Evolutionary conservation across 306 rosid species (phyloP), one percentile per base, ranked within the genome.

Genomic region (Potentilla sterilis): DNA sequence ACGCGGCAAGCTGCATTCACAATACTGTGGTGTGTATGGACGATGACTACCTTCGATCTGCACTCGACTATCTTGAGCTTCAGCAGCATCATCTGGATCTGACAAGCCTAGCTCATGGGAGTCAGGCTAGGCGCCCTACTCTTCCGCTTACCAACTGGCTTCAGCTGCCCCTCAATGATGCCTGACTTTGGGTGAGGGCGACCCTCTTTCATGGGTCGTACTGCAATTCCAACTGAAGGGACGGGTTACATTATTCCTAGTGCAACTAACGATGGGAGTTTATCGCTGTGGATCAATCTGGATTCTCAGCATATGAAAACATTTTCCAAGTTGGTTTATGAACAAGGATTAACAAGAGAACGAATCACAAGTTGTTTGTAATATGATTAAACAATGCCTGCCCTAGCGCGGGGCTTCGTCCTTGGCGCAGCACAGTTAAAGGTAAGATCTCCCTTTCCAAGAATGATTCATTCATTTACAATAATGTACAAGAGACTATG

Each of bases 151-250:
- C 87, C 11, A 88, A 91, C 42, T 92, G 93, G 97, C 69, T 67
- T 3, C 75, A 86, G 74, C 82, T 92, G 70, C 95, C 97, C 0
- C 82, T 86, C 40, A 85, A 92, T 18, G 96, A 86, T 47, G 89
- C 96, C 96, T 78, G 90, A 89, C 43, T 92, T 92, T 35, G 97
- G 96, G 66, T 92, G 96, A 93, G 97, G 97, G 14, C 77, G 93
- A 61, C 97, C 93, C 1, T 89, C 88, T 19, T 92, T 86, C 72
- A 80, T 85, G 88, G 97, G 96, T 15, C 97, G 91, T 3, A 85
- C 96, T n/a, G 91, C 88, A 32, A 82, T 88, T 59, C 84, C 82
- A 2, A 86, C 77, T 7, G 97, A 89, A 70, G 97, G 96, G 3
- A 55, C 81, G 2, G 83, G 91, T 48, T 89, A 83, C 47, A 81